phyloP scores from a whole-genome alignment of 352 stramenopile genomes.

The Pythium scleroteichum region DNA sequence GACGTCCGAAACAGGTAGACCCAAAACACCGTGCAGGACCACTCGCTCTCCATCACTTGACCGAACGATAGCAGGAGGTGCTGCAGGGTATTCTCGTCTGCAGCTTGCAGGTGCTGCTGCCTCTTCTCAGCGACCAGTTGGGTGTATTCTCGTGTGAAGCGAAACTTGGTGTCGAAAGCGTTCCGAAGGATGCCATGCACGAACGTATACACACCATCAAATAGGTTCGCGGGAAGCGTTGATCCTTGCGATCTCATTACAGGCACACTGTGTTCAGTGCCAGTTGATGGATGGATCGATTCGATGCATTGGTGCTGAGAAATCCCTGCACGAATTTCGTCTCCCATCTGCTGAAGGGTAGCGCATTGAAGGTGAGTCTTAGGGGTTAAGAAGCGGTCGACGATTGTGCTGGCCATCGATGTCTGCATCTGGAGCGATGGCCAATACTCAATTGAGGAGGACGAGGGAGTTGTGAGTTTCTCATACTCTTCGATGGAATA shows the following conservation, averaged over 20 bases:
- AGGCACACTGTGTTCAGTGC: background rate
- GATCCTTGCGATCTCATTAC: conserved; percentile 8
- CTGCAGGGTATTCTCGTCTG: conserved; percentile 14
- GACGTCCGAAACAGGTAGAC: conserved; percentile 57
- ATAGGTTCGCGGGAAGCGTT: conserved; percentile 30
- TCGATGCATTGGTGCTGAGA: conserved; percentile 17
- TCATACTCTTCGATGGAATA: conserved; percentile 53
- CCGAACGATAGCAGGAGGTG: conserved; percentile 45
- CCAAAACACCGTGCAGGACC: conserved; percentile 75
- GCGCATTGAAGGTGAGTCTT: background rate
- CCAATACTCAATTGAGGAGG: conserved; percentile 6
- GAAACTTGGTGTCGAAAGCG: conserved; percentile 36
- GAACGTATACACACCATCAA: conserved; percentile 31
- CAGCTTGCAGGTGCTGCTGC: conserved; percentile 18
- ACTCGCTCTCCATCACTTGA: conserved; percentile 61
- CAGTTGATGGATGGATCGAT: too few relatives aligned
- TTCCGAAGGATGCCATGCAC: conserved; percentile 31
- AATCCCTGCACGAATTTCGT: conserved; percentile 11
- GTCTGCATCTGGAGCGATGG: conserved; percentile 28
- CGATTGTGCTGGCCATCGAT: conserved; percentile 31
- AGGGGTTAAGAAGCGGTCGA: conserved; percentile 33
- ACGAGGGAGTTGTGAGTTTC: conserved; percentile 23
- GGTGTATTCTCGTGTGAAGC: conserved; percentile 34
- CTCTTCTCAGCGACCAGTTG: conserved; percentile 23
- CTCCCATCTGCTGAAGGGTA: conserved; percentile 14